Base-by-base conservation (phyloP, 2,329 filamentous ascomycete genomes). In the Arthrobotrys entomopaga region DNA sequence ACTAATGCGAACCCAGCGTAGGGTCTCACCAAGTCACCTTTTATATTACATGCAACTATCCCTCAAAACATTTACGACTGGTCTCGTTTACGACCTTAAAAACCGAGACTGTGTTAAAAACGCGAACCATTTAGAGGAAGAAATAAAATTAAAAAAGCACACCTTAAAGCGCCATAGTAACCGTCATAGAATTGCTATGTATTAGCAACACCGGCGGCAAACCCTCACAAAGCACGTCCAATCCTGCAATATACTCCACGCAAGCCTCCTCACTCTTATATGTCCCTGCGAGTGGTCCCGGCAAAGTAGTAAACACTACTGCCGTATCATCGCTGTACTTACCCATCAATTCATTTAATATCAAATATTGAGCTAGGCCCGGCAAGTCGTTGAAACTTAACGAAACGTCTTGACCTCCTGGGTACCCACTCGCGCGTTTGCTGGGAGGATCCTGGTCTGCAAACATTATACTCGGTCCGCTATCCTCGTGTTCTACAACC, bases 161-260 rank as follows among this genome's bases (percentile, higher is more conserved):
- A 22, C 22, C 60, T 80, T 78, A 91, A 75, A 92, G 81, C 80
- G 89, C 91, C 79, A 91, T 90, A 5, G 90, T 96, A 53, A 96
- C 92, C 15, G 91, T 96, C 90, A 96, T 93, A 79, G 89, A 92
- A 81, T 96, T 96, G 81, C 90, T 93, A 81, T 96, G 86, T 43
- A 96, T 90, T 80, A 96, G 83, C 78, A 96, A 81, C 52, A 88
- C 87, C 0, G 92, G 92, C 26, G 92, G 91, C 75, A 94, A 82
- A 10, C 87, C 90, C 78, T 90, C 87, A 80, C 90, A 94, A 69
- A 96, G 82, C 1, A 95, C 78, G 71, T 79, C 78, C n/a, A 79
- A 66, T 15, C 76, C 77, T 11, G 64, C 65, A 54, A 96, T 83
- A 81, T 95, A 96, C 75, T 86, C 86, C 67, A 91, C 83, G 78